Percentiles rank a stretch among this genome's conserved stretches.
These are phyloP conservation scores for Globisporangium solare DNA, from an alignment of 352 stramenopile genomes.

Conservation along the genomic window DNA sequence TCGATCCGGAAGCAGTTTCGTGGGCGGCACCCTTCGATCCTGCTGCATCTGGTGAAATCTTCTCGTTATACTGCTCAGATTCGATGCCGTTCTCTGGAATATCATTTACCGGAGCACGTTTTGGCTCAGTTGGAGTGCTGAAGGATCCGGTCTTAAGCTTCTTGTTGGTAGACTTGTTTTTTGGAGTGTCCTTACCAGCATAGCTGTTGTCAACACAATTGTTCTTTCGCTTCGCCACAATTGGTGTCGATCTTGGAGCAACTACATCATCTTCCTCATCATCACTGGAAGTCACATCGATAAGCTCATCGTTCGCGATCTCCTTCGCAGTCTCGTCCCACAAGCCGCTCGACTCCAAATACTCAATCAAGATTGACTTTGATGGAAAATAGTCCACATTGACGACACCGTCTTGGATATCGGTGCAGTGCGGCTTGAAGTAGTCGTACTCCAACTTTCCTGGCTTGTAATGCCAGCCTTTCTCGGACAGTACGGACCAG, in stretches of 20 bases:
- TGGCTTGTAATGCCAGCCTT: slow-evolving; percentile 48
- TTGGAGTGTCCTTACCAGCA: slow-evolving; percentile 1
- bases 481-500: slow-evolving; percentile 37
- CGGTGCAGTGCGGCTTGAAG: slow-evolving; percentile 53
- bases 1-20: slow-evolving; percentile 14
- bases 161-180: slow-evolving; percentile 11
- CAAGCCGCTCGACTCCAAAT: slow-evolving; percentile 45
- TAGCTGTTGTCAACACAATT: slow-evolving; percentile 1
- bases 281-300: slow-evolving; percentile 22
- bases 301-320: slow-evolving; percentile 31
- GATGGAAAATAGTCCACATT: slow-evolving; percentile 53
- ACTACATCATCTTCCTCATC: slow-evolving; percentile 13
- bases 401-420: slow-evolving; percentile 22
- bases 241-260: background rate
- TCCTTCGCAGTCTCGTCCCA: slow-evolving; percentile 38
- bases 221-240: slow-evolving; percentile 14
- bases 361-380: slow-evolving; percentile 33
- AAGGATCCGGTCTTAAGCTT: slow-evolving; percentile 9
- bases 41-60: slow-evolving; percentile 38
- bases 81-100: background rate
- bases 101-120: background rate
- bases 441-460: slow-evolving; percentile 59
- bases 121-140: slow-evolving; percentile 15
- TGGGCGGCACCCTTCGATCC: slow-evolving; percentile 22
- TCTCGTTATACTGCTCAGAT: slow-evolving; percentile 19